A percentile compares a stretch with the other conserved stretches of the same genome.
phyloP scores from a whole-genome alignment of 768 basidiomycete genomes.

The Dentipellis sp. region DNA sequence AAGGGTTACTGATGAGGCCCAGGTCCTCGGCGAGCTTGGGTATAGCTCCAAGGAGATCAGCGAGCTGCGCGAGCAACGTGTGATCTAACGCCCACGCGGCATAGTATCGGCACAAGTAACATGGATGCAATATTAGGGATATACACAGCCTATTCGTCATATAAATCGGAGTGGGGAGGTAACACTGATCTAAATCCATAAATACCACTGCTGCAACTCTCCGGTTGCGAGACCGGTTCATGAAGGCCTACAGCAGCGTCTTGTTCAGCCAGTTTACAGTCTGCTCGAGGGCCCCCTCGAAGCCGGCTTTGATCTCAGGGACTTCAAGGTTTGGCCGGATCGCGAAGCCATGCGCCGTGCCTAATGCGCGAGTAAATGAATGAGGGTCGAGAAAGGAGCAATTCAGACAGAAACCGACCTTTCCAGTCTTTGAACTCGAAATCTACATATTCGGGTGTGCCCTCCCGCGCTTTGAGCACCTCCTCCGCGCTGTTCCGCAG shows the following conservation, averaged over 20 bases:
- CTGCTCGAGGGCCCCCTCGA: slow-evolving; percentile 34
- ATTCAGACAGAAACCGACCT: slow-evolving; percentile 15
- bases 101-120: no score
- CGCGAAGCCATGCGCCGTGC: slow-evolving; percentile 40
- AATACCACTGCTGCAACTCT: no score
- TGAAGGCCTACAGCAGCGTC: no score
- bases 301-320: slow-evolving; percentile 34
- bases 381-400: slow-evolving; percentile 4
- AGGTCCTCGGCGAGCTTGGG: not conserved
- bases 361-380: no score
- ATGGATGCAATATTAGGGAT: no score
- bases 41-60: slow-evolving; percentile 5
- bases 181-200: no score
- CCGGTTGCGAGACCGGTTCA: no score
- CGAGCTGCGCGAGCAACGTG: slow-evolving; percentile 6
- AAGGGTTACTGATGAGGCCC: not conserved
- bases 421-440: slow-evolving; percentile 29
- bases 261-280: slow-evolving; percentile 33
- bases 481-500: slow-evolving; percentile 22
- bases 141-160: no score
- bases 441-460: slow-evolving; percentile 19
- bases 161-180: no score
- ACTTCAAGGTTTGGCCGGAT: slow-evolving; percentile 33
- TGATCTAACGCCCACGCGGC: not conserved
- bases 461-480: slow-evolving; percentile 22